Conservation (phyloP, 352 stramenopile genomes). For the Discostella stelligera region DNA sequence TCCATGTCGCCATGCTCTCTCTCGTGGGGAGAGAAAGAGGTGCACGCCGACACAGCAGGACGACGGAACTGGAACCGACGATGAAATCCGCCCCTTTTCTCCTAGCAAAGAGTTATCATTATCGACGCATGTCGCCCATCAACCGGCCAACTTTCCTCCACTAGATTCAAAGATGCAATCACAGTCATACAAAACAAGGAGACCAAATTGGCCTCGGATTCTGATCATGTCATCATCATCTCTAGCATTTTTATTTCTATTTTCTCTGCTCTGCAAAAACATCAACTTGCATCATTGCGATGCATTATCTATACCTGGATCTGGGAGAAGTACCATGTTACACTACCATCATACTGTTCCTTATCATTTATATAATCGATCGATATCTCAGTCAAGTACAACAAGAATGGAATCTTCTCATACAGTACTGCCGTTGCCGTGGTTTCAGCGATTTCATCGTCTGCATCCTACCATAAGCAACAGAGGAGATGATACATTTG, state of each 20-base stretch:
- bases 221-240: background rate
- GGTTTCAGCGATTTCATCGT: constrained; percentile 3
- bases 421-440: constrained; percentile 10
- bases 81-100: background rate
- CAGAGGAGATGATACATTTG: background rate
- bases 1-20: no score
- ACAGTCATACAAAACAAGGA: background rate
- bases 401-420: background rate
- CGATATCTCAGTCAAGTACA: background rate
- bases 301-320: constrained; percentile 12
- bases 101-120: constrained; percentile 1
- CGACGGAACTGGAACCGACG: background rate
- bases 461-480: background rate
- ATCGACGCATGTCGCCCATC: background rate
- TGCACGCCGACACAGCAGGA: background rate
- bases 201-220: background rate
- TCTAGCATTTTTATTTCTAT: background rate
- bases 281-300: constrained; percentile 12
- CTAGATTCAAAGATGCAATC: background rate
- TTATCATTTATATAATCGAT: background rate
- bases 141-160: background rate
- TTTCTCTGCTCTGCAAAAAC: constrained; percentile 13
- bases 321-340: background rate
- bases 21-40: no score
- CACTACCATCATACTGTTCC: background rate